Conservation (phyloP, 192 early-diverging fungal genomes). For the Pilobolus umbonatus region DNA sequence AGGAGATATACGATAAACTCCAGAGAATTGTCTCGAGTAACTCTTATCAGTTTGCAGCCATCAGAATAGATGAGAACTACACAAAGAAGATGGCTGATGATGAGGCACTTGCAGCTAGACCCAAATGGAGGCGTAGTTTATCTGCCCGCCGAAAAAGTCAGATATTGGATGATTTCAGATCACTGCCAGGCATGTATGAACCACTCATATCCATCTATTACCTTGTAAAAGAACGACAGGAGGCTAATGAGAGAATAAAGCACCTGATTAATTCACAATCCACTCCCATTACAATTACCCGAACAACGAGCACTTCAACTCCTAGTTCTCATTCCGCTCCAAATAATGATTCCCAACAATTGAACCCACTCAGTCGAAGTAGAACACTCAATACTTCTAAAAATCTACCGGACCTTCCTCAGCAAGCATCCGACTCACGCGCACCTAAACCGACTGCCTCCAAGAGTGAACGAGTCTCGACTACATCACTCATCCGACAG, state of each 20-base stretch:
- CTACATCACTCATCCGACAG: neutral
- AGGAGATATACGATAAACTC: slow-evolving; percentile 49
- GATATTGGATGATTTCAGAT: slow-evolving; percentile 12
- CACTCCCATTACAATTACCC: neutral
- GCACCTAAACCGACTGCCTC: neutral
- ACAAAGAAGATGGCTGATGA: slow-evolving; percentile 7
- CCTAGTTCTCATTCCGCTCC: neutral
- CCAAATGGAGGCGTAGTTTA: slow-evolving; percentile 2
- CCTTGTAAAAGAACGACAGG: slow-evolving; percentile 54
- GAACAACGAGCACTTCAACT: slow-evolving; percentile 2
- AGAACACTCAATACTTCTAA: slow-evolving; percentile 10
- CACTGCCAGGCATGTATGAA: slow-evolving; percentile 33
- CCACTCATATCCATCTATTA: slow-evolving; percentile 84
- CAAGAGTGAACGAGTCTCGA: slow-evolving; percentile 1
- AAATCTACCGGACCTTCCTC: slow-evolving; percentile 2
- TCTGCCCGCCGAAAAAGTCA: neutral
- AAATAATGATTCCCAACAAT: neutral
- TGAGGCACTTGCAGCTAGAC: slow-evolving; percentile 5
- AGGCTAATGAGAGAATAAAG: neutral
- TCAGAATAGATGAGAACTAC: slow-evolving; percentile 21
- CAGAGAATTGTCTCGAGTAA: slow-evolving; percentile 43
- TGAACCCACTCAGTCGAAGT: neutral
- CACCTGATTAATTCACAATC: neutral
- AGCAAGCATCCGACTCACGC: neutral
- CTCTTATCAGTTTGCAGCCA: slow-evolving; percentile 39